Base-by-base conservation (phyloP, 1,139 yeast species). In the Blastobotrys illinoisensis region DNA sequence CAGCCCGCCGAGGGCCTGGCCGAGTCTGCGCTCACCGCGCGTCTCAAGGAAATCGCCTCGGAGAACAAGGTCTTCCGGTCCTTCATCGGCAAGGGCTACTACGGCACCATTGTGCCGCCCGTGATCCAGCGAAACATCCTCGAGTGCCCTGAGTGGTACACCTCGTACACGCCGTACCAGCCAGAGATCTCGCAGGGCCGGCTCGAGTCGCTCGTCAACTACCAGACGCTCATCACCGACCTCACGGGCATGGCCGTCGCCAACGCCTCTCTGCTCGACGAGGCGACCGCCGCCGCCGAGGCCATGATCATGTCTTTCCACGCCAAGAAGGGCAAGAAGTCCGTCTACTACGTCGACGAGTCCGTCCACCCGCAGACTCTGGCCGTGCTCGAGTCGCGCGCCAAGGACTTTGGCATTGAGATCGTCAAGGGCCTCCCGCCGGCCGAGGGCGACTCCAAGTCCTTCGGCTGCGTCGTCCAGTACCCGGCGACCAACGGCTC, bases 121-220 rank as follows among this genome's bases (percentile, higher is more conserved):
- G 97, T 91, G 46, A 88, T 93, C 64, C 96, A 88, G 75, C 82
- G 99, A 70, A 93, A 93, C 68, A 73, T 93, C 58, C 76, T 93
- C 58, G 99, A 93, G 71, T 83, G 86, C 60, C 99, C 99, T 16
- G 97, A 89, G 69, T 93, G 99, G 99, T 93, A 93, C 75, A 93
- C 99, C 43, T 88, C 97, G 0, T 93, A 93, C 71, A 93, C 99
- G 26, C 99, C 99, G 40, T 93, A 93, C 70, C 99, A 93, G 74
- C 97, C 99, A 1, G 99, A 93, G 71, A 91, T 93, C 61, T 87
- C 97, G 2, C 99, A 93, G 72, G 99, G 99, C 54, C 83, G 99
- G 66, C 79, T 93, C 64, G 96, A 91, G 72, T 84, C 95, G 43
- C 76, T 93, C 61, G 76, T 93, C 62, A 93, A 93, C 72, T 93